These are phyloP conservation scores for Auriscalpium microsporum DNA, from an alignment of 768 basidiomycete genomes.

Conservation along the genomic window DNA sequence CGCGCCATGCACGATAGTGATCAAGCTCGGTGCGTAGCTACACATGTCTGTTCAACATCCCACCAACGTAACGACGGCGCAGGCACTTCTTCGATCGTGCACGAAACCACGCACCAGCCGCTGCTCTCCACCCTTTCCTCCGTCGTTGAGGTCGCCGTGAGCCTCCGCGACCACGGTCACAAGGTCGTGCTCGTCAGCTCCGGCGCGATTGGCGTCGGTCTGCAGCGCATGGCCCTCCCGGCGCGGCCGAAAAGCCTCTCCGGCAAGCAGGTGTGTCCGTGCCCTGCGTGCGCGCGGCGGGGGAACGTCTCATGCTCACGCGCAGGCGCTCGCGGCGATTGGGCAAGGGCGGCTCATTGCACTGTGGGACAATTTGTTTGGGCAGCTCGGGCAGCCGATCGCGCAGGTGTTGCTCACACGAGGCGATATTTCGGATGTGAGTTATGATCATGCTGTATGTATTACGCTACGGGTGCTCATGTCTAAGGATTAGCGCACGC, in stretches of 20 bases:
- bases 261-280: conserved; percentile 76
- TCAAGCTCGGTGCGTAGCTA: conserved; percentile 25
- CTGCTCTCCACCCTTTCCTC: conserved; percentile 86
- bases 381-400: conserved; percentile 89
- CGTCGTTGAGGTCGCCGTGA: conserved; percentile 83
- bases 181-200: conserved; percentile 94
- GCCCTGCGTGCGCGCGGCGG: not conserved
- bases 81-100: conserved; percentile 97
- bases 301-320: conserved; percentile 15
- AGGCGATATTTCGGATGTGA: conserved; percentile 93
- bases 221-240: conserved; percentile 83
- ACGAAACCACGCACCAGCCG: conserved; percentile 88
- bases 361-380: conserved; percentile 94
- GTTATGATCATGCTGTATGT: conserved; percentile 17
- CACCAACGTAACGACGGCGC: not conserved
- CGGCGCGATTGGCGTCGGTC: conserved; percentile 94
- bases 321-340: conserved; percentile 88
- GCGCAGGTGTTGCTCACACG: conserved; percentile 92
- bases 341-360: conserved; percentile 96
- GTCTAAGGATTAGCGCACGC: conserved; percentile 55
- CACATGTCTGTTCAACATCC: not conserved
- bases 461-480: not conserved
- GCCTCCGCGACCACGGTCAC: conserved; percentile 73
- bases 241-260: conserved; percentile 76
- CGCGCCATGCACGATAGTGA: conserved; percentile 12